phyloP scores from a whole-genome alignment of 2,329 filamentous ascomycete genomes.

The Sporothrix pallida region DNA sequence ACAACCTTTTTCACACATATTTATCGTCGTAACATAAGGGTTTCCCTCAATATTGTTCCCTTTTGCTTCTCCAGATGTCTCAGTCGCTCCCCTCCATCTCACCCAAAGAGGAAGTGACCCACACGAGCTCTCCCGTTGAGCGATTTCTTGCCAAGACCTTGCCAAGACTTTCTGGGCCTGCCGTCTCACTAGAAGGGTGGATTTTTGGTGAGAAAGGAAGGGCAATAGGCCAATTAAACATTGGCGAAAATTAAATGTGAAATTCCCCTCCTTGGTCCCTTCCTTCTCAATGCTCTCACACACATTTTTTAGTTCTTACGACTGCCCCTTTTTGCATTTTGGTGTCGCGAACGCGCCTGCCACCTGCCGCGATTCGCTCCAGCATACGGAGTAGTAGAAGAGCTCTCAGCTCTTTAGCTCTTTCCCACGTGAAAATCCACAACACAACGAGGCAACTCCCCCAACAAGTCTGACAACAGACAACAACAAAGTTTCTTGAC shows the following conservation, averaged over 20 bases:
- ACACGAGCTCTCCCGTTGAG: slow-evolving; percentile 33
- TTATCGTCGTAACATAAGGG: too few relatives aligned
- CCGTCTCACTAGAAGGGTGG: background rate
- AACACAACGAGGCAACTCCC: background rate
- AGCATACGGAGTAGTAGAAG: background rate
- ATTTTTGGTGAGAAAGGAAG: background rate
- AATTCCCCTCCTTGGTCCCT: background rate
- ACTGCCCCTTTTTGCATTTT: background rate
- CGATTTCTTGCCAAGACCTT: background rate
- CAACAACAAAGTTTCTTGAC: background rate
- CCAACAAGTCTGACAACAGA: slow-evolving; percentile 3
- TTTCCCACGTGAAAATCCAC: slow-evolving; percentile 22
- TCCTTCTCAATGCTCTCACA: background rate
- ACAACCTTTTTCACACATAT: background rate
- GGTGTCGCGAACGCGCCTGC: slow-evolving; percentile 1
- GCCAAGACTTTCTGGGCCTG: slow-evolving; percentile 9
- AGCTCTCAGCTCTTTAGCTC: background rate
- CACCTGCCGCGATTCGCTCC: background rate
- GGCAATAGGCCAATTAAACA: background rate
- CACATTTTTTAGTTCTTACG: background rate
- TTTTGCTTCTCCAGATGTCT: background rate
- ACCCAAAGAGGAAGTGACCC: slow-evolving; percentile 19
- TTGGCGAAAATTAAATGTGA: background rate
- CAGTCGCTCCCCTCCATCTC: background rate
- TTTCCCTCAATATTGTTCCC: background rate